phyloP scores from a whole-genome alignment of 306 rosid genomes.

The Fagus sylvatica region DNA sequence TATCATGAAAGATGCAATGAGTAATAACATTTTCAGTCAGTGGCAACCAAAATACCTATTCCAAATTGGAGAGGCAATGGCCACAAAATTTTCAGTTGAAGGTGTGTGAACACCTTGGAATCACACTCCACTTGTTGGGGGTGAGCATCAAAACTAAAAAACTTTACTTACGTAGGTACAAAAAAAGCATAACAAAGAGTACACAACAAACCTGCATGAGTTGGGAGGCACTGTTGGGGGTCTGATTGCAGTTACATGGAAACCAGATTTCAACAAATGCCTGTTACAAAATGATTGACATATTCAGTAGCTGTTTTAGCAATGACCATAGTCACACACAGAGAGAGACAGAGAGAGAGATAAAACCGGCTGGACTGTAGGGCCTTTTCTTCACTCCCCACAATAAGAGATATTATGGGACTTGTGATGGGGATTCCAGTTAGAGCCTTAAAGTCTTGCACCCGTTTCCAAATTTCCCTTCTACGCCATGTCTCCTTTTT shows the following conservation, averaged over 20 bases:
- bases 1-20: neutral
- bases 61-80: neutral
- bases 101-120: neutral
- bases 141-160: neutral
- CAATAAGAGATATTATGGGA: conserved; percentile 80
- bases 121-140: neutral
- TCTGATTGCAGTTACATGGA: conserved; percentile 88
- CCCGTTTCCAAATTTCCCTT: conserved; percentile 68
- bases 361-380: conserved; percentile 73
- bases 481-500: conserved; percentile 79
- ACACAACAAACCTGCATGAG: conserved; percentile 80
- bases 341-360: conserved; percentile 4
- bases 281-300: conserved; percentile 44
- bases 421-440: conserved; percentile 88
- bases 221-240: conserved; percentile 96
- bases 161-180: neutral
- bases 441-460: conserved; percentile 66
- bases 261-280: conserved; percentile 80
- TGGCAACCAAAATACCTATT: neutral
- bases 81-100: neutral
- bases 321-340: neutral
- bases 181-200: conserved; percentile 1
- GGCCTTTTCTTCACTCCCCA: conserved; percentile 91
- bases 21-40: neutral
- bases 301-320: conserved; percentile 15